Evolutionary conservation across 441 rosid species (phyloP).

Genomic region (Omphalea diandra): DNA sequence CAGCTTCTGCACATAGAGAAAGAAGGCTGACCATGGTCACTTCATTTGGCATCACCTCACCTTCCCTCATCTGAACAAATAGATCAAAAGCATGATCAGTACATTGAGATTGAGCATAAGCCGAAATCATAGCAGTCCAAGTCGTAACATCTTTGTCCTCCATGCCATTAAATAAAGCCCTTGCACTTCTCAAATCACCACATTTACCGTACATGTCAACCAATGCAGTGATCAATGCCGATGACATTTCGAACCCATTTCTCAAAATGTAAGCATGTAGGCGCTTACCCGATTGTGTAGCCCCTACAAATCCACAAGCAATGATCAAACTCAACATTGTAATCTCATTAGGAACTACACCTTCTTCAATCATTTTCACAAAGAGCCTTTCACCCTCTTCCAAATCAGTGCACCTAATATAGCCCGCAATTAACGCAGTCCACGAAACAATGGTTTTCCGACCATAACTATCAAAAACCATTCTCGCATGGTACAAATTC

Average conservation of each 20-base stretch:
- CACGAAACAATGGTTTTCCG: conserved; percentile 40
- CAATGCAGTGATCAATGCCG: conserved; percentile 36
- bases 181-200: conserved; percentile 32
- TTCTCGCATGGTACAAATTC: conserved; percentile 32
- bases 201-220: conserved; percentile 56
- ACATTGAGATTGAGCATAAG: conserved; percentile 38
- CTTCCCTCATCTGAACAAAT: conserved; percentile 36
- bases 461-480: conserved; percentile 32
- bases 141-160: conserved; percentile 31
- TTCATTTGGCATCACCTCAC: conserved; percentile 31
- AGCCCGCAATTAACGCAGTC: conserved; percentile 51
- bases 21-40: conserved; percentile 34
- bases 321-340: conserved; percentile 39
- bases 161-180: conserved; percentile 33
- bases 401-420: conserved; percentile 30
- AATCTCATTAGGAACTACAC: conserved; percentile 36
- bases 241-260: conserved; percentile 21
- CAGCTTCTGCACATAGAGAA: conserved; percentile 33
- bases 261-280: conserved; percentile 41
- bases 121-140: conserved; percentile 47
- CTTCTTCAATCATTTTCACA: conserved; percentile 37
- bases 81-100: conserved; percentile 32
- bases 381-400: conserved; percentile 36
- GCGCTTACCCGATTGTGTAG: conserved; percentile 32
- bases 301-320: conserved; percentile 39